phyloP scores from a whole-genome alignment of 2,329 filamentous ascomycete species.

The Cyphellophora attinorum region DNA sequence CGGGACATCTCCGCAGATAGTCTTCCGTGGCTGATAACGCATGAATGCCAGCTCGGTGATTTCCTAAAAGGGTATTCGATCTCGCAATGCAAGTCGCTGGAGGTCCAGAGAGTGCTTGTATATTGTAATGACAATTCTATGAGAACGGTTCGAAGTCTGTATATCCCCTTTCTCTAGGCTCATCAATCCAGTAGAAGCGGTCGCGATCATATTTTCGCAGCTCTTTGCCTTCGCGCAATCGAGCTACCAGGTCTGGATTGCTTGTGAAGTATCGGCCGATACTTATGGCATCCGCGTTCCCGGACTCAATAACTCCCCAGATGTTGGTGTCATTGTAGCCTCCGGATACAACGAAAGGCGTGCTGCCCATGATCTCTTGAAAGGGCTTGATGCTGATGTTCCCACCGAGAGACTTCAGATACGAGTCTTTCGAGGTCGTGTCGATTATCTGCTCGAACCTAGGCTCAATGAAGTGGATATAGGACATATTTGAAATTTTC shows the following conservation, averaged over 20 bases:
- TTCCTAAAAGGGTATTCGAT: too few relatives aligned
- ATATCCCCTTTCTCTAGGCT: background rate
- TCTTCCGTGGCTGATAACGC: too few relatives aligned
- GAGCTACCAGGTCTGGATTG: constrained; percentile 38
- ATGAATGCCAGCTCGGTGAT: too few relatives aligned
- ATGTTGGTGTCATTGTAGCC: constrained; percentile 44
- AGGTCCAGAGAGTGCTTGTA: too few relatives aligned
- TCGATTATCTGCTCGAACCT: constrained; percentile 45
- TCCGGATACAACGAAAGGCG: constrained; percentile 47
- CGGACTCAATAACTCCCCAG: constrained; percentile 39
- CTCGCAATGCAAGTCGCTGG: too few relatives aligned
- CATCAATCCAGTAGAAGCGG: background rate
- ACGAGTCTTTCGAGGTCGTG: constrained; percentile 38
- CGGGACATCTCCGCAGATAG: too few relatives aligned
- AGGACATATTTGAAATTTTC: constrained; percentile 34
- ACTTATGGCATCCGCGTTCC: constrained; percentile 36
- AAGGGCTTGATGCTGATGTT: constrained; percentile 38
- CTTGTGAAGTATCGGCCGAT: constrained; percentile 39
- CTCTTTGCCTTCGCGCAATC: constrained; percentile 20
- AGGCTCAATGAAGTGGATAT: constrained; percentile 50
- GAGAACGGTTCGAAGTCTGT: background rate
- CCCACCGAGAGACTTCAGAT: constrained; percentile 33
- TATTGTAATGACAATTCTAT: too few relatives aligned
- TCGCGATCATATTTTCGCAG: background rate
- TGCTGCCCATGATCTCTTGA: constrained; percentile 41